phyloP scores from a whole-genome alignment of 352 stramenopile species.

The Pythium apleroticum region DNA sequence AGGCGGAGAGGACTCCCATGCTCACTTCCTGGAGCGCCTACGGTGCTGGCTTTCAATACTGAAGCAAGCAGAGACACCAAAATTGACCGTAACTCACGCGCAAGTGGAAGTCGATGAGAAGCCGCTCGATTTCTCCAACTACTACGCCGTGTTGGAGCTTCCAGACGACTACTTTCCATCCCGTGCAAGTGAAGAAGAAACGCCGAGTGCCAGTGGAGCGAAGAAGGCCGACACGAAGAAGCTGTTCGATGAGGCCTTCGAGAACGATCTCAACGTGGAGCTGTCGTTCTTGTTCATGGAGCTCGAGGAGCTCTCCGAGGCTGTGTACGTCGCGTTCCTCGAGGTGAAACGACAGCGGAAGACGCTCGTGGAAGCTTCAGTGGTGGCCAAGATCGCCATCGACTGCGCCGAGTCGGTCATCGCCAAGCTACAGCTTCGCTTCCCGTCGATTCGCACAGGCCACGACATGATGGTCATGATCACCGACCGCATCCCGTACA shows the following conservation, averaged over 20 bases:
- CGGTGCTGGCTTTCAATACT: background rate
- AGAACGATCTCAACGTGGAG: constrained; percentile 28
- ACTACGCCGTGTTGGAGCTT: background rate
- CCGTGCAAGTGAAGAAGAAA: background rate
- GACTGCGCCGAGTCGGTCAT: constrained; percentile 24
- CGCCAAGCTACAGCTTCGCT: constrained; percentile 24
- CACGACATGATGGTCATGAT: constrained; percentile 10
- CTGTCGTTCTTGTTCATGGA: constrained; percentile 30
- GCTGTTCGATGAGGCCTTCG: background rate
- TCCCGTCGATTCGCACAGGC: constrained; percentile 11
- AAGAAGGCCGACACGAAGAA: background rate
- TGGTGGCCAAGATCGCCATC: constrained; percentile 33
- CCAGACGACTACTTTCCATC: background rate
- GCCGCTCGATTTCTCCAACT: background rate
- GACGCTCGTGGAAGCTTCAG: constrained; percentile 36
- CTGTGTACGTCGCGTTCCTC: constrained; percentile 29
- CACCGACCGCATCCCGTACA: background rate
- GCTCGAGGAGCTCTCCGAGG: constrained; percentile 18
- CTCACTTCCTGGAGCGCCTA: background rate
- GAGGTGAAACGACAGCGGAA: constrained; percentile 36
- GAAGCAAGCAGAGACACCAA: background rate
- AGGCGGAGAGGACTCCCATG: background rate
- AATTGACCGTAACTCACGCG: background rate
- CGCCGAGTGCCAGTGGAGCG: background rate
- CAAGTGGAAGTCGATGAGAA: background rate